Base-by-base conservation (phyloP, 495 filamentous ascomycete species). In the Neurospora sp. region DNA sequence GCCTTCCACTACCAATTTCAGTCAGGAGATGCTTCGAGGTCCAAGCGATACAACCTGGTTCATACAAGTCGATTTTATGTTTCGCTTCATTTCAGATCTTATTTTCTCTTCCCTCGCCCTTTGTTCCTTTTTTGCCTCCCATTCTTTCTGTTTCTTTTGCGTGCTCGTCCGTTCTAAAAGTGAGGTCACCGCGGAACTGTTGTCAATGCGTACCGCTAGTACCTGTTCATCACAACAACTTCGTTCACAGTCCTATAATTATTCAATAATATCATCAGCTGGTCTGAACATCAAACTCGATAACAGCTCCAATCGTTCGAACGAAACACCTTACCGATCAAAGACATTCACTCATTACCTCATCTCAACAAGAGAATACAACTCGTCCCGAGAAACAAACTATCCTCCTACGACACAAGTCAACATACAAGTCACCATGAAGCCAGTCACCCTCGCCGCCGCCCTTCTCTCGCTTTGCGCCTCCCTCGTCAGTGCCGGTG, bases 401-500 rank as follows among this genome's bases (percentile, higher is more conserved):
- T 34, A 17, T 2, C 6, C 15, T 31, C 42, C n/a, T 17, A 31
- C 7, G 39, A n/a, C 54, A 70, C 34, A 17, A 70, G 10, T 36
- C 59, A 70, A 78, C 34, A 84, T 86, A 70, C 34, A 17, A 71
- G 10, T 36, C 59, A 70, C 77, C 34, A 86, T 86, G 84, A 83
- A 84, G 80, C 76, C 76, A 74, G 69, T 74, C 69, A 77, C 78
- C 0, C 70, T 85, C 76, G 70, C 80, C 72, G 76, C 80, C 71
- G 78, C 80, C 37, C 69, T 77, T 62, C 59, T 79, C 40, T 79
- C 81, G 69, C 78, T 85, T 28, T 82, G 80, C 82, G 75, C 79
- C 71, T 80, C 84, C n/a, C 78, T 86, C 73, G 85, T 72, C 78
- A 82, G 77, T 70, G 85, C 84, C 70, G 84, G 83, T 70, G 78